Percentiles rank a stretch among this genome's conserved stretches.
These are phyloP conservation scores for barrel medic (Medicago truncatula) DNA, from an alignment of 306 rosid species.

Conservation along the genomic window DNA sequence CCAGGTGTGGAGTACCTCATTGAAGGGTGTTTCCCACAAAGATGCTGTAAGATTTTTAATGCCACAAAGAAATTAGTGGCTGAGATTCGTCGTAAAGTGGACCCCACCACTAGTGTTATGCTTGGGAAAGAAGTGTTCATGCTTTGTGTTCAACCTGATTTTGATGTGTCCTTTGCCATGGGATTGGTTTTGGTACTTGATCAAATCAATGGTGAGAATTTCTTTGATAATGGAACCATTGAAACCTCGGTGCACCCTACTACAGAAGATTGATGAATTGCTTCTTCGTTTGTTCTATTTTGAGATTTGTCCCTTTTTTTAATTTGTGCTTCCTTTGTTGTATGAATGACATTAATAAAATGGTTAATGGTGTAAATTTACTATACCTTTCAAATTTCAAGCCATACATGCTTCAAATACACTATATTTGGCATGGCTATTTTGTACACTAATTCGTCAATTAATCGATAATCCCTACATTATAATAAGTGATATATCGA, in stretches of 20 bases:
- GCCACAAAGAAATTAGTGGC: constrained; percentile 59
- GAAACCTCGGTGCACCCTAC: constrained; percentile 52
- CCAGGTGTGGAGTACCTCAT: constrained; percentile 67
- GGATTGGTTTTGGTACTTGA: constrained; percentile 82
- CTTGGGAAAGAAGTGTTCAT: constrained; percentile 93
- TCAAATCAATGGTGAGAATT: constrained; percentile 74
- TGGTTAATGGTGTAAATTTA: constrained; percentile 1
- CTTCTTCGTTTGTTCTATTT: background rate
- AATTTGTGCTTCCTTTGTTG: background rate
- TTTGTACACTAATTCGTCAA: too few relatives aligned
- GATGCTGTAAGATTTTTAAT: constrained; percentile 65
- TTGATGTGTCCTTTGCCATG: constrained; percentile 90
- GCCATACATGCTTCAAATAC: background rate
- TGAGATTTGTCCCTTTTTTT: background rate
- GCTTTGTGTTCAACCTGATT: constrained; percentile 74
- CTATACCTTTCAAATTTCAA: background rate
- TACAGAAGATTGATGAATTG: constrained; percentile 44
- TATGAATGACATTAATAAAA: constrained; percentile 1
- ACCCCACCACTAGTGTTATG: constrained; percentile 75
- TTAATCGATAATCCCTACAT: too few relatives aligned
- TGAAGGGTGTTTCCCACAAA: constrained; percentile 76
- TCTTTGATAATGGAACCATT: constrained; percentile 24
- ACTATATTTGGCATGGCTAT: background rate
- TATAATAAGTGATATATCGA: too few relatives aligned
- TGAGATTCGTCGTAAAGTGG: constrained; percentile 92